Evolutionary conservation across 768 basidiomycete genomes (phyloP).

Genomic region (Cytidiella melzeri): DNA sequence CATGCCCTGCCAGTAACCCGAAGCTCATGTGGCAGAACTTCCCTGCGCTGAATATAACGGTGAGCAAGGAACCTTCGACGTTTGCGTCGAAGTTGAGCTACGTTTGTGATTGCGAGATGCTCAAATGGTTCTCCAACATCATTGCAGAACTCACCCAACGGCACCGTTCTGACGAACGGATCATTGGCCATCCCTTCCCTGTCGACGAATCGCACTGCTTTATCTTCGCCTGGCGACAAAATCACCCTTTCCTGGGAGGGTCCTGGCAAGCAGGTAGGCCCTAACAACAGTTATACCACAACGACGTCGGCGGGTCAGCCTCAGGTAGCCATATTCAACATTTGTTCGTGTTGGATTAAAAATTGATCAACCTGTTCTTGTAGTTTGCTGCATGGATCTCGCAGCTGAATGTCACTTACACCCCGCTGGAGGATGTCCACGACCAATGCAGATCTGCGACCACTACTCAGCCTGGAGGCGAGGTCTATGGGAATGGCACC

Average conservation of each 20-base stretch:
- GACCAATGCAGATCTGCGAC: slow-evolving; percentile 39
- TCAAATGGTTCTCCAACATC: too few species aligned
- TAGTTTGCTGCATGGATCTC: slow-evolving; percentile 53
- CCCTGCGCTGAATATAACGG: slow-evolving; percentile 44
- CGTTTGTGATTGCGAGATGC: too few species aligned
- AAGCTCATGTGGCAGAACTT: slow-evolving; percentile 48
- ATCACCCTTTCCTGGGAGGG: slow-evolving; percentile 49
- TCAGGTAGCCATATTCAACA: too few species aligned
- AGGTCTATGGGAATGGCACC: slow-evolving; percentile 36
- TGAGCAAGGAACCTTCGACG: too few species aligned
- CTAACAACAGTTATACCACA: slow-evolving; percentile 47
- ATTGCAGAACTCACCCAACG: slow-evolving; percentile 23
- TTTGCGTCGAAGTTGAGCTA: too few species aligned
- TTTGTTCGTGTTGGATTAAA: background rate
- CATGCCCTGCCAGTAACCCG: slow-evolving; percentile 49
- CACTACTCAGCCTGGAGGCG: slow-evolving; percentile 43
- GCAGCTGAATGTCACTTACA: slow-evolving; percentile 57
- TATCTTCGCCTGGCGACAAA: slow-evolving; percentile 39
- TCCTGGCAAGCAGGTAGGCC: slow-evolving; percentile 46
- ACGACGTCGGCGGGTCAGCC: slow-evolving; percentile 37
- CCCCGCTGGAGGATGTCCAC: slow-evolving; percentile 37
- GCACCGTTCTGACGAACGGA: slow-evolving; percentile 21
- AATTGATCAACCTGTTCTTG: background rate
- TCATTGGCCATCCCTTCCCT: slow-evolving; percentile 38
- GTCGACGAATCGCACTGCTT: slow-evolving; percentile 46